Evolutionary conservation across 1,284 basidiomycete species (phyloP).

Genomic region (Cutaneotrichosporon sp.): DNA sequence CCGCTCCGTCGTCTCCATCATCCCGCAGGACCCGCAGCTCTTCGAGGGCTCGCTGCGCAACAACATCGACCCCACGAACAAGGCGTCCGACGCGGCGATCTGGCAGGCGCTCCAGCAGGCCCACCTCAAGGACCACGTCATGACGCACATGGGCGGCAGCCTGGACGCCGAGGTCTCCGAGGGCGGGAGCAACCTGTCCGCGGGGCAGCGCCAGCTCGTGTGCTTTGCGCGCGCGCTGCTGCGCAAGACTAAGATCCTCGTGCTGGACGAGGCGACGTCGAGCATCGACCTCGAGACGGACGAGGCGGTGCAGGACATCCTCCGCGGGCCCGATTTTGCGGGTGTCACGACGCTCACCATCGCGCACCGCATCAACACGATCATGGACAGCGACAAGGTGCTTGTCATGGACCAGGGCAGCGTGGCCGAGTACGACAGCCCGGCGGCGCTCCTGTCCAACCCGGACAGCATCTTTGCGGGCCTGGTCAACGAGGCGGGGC

Average conservation of each 20-base stretch:
- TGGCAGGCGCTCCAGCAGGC: constrained; percentile 79
- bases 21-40: constrained; percentile 79
- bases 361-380: constrained; percentile 81
- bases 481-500: constrained; percentile 35
- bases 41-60: constrained; percentile 76
- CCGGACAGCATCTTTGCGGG: constrained; percentile 30
- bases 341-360: constrained; percentile 79
- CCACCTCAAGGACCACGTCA: constrained; percentile 62
- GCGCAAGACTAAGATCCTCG: constrained; percentile 78
- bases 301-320: constrained; percentile 58
- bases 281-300: constrained; percentile 86
- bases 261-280: constrained; percentile 71
- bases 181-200: constrained; percentile 73
- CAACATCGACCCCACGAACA: constrained; percentile 51
- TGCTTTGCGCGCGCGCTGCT: constrained; percentile 80
- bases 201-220: constrained; percentile 81
- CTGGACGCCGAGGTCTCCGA: constrained; percentile 77
- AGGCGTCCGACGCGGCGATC: constrained; percentile 72
- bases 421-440: constrained; percentile 73
- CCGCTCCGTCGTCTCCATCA: constrained; percentile 71
- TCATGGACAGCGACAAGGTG: constrained; percentile 80
- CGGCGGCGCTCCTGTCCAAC: constrained; percentile 62
- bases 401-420: constrained; percentile 78
- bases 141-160: constrained; percentile 65
- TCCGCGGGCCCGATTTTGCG: constrained; percentile 54